These are phyloP conservation scores for Cystobasidium sp. DNA, from an alignment of 1,284 basidiomycete species.

Conservation along the genomic window DNA sequence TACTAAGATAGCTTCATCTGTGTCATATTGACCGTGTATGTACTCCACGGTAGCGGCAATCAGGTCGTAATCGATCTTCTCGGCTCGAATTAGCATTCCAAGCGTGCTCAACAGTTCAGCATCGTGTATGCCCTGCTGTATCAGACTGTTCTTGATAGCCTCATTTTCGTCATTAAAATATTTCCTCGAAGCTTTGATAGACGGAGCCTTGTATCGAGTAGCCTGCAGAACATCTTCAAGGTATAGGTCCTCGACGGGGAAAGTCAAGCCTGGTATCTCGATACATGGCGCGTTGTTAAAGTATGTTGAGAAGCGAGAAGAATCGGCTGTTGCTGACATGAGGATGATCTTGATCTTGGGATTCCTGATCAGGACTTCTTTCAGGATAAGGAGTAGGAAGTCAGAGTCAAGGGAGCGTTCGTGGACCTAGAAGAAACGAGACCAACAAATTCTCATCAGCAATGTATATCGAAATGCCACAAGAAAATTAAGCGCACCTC, in stretches of 20 bases:
- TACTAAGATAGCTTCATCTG: slow-evolving; percentile 69
- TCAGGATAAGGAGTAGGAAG: slow-evolving; percentile 81
- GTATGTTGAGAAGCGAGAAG: slow-evolving; percentile 78
- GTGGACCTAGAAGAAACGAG: slow-evolving; percentile 67
- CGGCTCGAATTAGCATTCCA: slow-evolving; percentile 67
- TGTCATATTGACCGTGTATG: slow-evolving; percentile 65
- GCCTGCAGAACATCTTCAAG: slow-evolving; percentile 70
- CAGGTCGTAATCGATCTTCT: slow-evolving; percentile 77
- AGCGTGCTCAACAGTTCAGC: slow-evolving; percentile 59
- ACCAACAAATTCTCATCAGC: neutral
- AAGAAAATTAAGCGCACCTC: slow-evolving; percentile 60
- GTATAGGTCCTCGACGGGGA: slow-evolving; percentile 78
- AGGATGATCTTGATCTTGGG: slow-evolving; percentile 76
- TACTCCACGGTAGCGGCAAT: slow-evolving; percentile 70
- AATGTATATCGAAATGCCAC: slow-evolving; percentile 39
- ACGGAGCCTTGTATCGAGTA: slow-evolving; percentile 44
- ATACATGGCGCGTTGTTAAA: slow-evolving; percentile 79
- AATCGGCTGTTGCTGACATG: slow-evolving; percentile 77
- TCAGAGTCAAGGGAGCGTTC: slow-evolving; percentile 90
- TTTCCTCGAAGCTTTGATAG: slow-evolving; percentile 58
- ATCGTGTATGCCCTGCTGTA: slow-evolving; percentile 51
- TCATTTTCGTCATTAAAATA: slow-evolving; percentile 62
- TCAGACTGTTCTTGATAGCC: slow-evolving; percentile 46
- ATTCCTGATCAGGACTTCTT: slow-evolving; percentile 74
- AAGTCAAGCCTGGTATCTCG: slow-evolving; percentile 79